Base-by-base conservation (phyloP, 345 rosid genomes). In the Litchi chinensis region DNA sequence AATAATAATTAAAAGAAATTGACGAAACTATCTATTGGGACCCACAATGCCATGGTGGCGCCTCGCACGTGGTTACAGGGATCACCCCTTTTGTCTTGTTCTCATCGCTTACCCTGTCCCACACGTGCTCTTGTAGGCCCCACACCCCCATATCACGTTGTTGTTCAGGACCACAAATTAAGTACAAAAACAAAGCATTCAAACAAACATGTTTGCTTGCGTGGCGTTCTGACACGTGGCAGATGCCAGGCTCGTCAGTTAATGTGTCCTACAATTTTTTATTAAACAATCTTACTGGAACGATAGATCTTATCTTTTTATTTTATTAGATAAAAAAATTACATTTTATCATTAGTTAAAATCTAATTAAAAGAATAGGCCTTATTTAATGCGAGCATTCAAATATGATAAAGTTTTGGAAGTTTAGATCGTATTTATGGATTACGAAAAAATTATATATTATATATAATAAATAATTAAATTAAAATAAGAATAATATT, bases 51-150 rank as follows among this genome's bases (percentile, higher is more conserved):
- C 83, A 81, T 16, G 80, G 69, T 78, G 84, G 85, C 82, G 10
- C 5, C 0, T 46, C 24, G 22, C 28, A 66, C 52, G 24, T 60
- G 68, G 73, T 7, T 73, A 43, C 73, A 18, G 72, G 52, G 63
- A 22, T 60, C 76, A 13, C 39, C 1, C n/a, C 7, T 2, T 6
- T 65, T 46, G 62, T 28, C 80, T 79, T 65, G 46, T 13, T 74
- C 39, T 43, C 40, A 8, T 56, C 50, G 13, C 37, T 68, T 60
- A 28, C 50, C 70, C 56, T 65, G 85, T 40, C 83, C 84, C 78
- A 78, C 79, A 73, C 81, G 80, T 76, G 87, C 70, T 52, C 13
- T 24, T 6, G 21, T 79, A 76, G 84, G 54, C 80, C 84, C 84
- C 63, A 77, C 56, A 3, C 63, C 52, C 26, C 52, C 37, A 32